Evolutionary conservation across 768 basidiomycete genomes (phyloP), one percentile per base, ranked within the genome.

Genomic region (Russula dissimulans): DNA sequence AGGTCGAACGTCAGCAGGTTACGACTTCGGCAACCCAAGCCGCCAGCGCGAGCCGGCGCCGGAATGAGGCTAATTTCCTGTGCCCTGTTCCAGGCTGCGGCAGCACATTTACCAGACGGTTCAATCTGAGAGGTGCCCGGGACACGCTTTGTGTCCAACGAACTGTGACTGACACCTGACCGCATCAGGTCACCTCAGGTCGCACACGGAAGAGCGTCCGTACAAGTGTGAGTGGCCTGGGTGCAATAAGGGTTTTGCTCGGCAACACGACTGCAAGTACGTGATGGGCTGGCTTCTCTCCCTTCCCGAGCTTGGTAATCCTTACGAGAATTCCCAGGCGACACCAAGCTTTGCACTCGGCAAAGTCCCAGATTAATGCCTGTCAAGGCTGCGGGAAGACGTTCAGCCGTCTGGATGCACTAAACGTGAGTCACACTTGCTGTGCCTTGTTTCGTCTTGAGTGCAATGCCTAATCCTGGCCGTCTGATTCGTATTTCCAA

Each of bases 191-290:
- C 94, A 97, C 77, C 73, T 97, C 62, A 82, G 94, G 68, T 95
- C 94, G 17, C 94, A 97, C 73, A 95, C 93, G 8, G 93, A 95
- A 71, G 93, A 97, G 74, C 80, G 93, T 56, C 94, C 94, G 41
- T 97, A 92, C 73, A 83, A 91, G 61, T 97, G 94, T 71, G 87
- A 91, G 60, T 94, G 89, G 82, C 89, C 91, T 12, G 93, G 92
- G 34, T 97, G 94, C 72, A 89, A 88, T 70, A 97, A 97, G 71
- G 88, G 91, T 29, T 95, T 97, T 71, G 94, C 94, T 53, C 81
- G 94, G 47, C 91, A 95, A 71, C 94, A 97, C 72, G 94, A 97
- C 70, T 95, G 93, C 89, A 97, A 97, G 87, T 89, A 69, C 70
- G 88, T 84, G 17, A 59, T 39, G 32, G n/a, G 5, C 41, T 7